Base-by-base conservation (phyloP, 169 alveolate genomes). In the Eimeria praecox region DNA sequence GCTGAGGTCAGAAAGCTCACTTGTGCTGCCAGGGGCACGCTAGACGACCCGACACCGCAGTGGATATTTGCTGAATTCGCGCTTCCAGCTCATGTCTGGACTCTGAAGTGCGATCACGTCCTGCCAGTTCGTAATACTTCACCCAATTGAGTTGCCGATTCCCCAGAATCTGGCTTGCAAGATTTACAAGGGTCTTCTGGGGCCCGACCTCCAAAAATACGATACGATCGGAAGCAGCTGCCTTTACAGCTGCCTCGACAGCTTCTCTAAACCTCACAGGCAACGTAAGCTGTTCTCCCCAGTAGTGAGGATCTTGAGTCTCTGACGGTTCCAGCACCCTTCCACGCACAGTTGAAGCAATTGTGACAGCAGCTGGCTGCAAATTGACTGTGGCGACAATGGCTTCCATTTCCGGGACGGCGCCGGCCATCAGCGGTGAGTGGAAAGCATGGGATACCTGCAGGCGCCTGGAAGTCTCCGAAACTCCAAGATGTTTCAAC, bases 211-310 rank as follows among this genome's bases (percentile, higher is more conserved):
- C 96, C 12, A 95, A 85, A 22, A 78, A 42, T 40, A 94, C 59
- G 42, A 64, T 40, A 9, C 20, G 88, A 35, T 90, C 86, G 14
- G 69, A 44, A 52, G 6, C 54, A 14, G 27, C 46, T 27, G 83
- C 69, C 18, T 30, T 49, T 16, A 80, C 77, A 1, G 94, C 78
- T 2, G 96, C 88, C 33, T 27, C 33, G 52, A 95, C 86, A 16
- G 96, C 97, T n/a, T 95, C 97, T 10, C 94, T 80, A 86, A 95
- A 96, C 49, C 96, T 90, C 46, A 96, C 97, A n/a, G 97, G 95
- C 40, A 38, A n/a, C 42, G 89, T 66, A 44, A 96, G 71, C 40
- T 96, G 97, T 49, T 86, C 95, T 14, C 95, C 94, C 97, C 97
- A 96, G 69, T 96, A 96, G 35, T 56, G 82, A 1, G 92, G 91